Percentiles rank a stretch among this genome's conserved stretches.
Conservation (phyloP, 176 grass and related monocot genomes). For the Oryza coarctata region DNA sequence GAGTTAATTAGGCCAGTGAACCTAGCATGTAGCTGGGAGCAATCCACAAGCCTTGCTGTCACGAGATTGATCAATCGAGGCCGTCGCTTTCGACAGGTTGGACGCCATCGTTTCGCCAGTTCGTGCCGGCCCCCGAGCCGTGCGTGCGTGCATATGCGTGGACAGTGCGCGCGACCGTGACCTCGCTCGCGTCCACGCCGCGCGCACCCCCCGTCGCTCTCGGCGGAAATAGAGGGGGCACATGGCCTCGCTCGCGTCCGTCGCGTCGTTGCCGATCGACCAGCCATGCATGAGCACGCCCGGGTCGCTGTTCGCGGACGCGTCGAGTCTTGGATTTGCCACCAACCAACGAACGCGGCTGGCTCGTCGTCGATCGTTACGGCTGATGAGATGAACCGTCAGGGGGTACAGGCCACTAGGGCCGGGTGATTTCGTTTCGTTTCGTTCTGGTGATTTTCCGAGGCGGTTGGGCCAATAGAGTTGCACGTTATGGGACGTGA, state of each 20-base stretch:
- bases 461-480: background rate
- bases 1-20: background rate
- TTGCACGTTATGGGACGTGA: background rate
- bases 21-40: background rate
- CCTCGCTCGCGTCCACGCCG: background rate
- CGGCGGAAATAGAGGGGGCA: background rate
- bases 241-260: background rate
- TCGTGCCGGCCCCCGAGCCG: background rate
- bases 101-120: conserved; percentile 9
- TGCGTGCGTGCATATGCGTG: background rate
- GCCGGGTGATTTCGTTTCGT: too few relatives aligned
- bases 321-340: background rate
- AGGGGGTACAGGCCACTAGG: too few relatives aligned
- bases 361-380: too few relatives aligned
- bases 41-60: background rate
- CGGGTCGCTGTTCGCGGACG: too few relatives aligned
- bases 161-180: background rate
- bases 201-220: conserved; percentile 10
- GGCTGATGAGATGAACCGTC: too few relatives aligned
- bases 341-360: too few relatives aligned
- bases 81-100: conserved; percentile 53
- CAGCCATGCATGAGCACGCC: too few relatives aligned
- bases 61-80: background rate
- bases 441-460: too few relatives aligned
- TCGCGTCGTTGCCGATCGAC: too few relatives aligned